Conservation (phyloP, 345 rosid species). For the Citrus trifoliata region DNA sequence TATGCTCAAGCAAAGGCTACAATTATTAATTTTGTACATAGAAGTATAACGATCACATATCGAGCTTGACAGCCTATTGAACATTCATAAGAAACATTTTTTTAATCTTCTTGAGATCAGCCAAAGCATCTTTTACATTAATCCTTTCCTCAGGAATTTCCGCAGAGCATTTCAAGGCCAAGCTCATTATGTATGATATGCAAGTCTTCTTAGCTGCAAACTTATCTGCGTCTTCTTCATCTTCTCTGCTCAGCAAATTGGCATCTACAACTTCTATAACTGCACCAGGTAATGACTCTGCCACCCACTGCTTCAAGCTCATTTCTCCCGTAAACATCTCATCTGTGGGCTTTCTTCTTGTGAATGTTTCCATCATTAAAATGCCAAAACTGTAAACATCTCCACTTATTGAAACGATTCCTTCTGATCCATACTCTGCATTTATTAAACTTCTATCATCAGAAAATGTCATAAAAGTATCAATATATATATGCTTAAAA, state of each 20-base stretch:
- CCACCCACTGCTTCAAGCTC: constrained; percentile 20
- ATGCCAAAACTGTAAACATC: constrained; percentile 20
- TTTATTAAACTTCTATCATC: background rate
- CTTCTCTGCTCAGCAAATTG: background rate
- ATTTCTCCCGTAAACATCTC: constrained; percentile 6
- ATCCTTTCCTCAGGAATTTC: background rate
- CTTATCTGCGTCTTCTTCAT: background rate
- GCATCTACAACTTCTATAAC: constrained; percentile 1
- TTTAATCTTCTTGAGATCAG: background rate
- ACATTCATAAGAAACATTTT: background rate
- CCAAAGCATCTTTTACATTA: background rate
- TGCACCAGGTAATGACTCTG: background rate
- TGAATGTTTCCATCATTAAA: constrained; percentile 14
- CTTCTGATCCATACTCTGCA: constrained; percentile 8
- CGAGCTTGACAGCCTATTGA: background rate
- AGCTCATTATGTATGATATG: background rate
- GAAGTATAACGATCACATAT: too few relatives aligned
- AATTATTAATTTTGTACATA: too few relatives aligned
- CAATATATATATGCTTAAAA: too few relatives aligned
- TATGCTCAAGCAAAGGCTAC: too few relatives aligned
- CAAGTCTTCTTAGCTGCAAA: constrained; percentile 7
- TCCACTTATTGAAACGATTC: background rate
- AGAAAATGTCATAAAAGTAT: too few relatives aligned
- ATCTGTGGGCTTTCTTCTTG: constrained; percentile 15
- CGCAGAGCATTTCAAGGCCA: constrained; percentile 4